phyloP scores from a whole-genome alignment of 1,139 yeast genomes.

The Yamadazyma membranifaciens region DNA sequence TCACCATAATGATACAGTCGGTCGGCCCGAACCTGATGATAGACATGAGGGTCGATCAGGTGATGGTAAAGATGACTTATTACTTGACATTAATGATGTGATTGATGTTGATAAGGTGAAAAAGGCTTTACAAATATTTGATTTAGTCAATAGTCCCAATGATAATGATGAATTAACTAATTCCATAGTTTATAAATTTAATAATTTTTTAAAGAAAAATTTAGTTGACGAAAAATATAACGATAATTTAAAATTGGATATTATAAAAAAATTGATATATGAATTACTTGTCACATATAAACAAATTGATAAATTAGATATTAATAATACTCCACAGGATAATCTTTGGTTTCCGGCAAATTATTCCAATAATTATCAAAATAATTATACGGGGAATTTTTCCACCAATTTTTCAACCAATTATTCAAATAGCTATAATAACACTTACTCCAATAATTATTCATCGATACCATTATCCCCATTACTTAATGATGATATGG shows the following conservation, averaged over 20 bases:
- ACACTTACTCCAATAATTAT: constrained; percentile 5
- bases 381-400: background rate
- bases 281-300: constrained; percentile 6
- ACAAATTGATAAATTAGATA: constrained; percentile 1
- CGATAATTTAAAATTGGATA: constrained; percentile 6
- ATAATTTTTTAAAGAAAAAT: constrained; percentile 3
- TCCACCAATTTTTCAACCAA: background rate
- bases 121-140: constrained; percentile 5
- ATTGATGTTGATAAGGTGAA: constrained; percentile 7
- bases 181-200: constrained; percentile 3
- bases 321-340: constrained; percentile 3
- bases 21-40: too few relatives aligned
- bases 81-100: constrained; percentile 5
- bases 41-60: background rate
- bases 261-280: constrained; percentile 4
- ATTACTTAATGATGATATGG: constrained; percentile 33
- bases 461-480: constrained; percentile 35
- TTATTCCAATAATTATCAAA: constrained; percentile 1
- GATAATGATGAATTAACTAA: constrained; percentile 5
- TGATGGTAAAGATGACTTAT: constrained; percentile 2
- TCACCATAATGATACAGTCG: too few relatives aligned
- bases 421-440: background rate
- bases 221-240: constrained; percentile 2
- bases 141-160: constrained; percentile 1
- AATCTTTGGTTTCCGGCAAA: constrained; percentile 7